Evolutionary conservation across 23 red algal species (phyloP), one percentile per base, ranked within the genome.

Genomic region (Gracilaria domingensis): DNA sequence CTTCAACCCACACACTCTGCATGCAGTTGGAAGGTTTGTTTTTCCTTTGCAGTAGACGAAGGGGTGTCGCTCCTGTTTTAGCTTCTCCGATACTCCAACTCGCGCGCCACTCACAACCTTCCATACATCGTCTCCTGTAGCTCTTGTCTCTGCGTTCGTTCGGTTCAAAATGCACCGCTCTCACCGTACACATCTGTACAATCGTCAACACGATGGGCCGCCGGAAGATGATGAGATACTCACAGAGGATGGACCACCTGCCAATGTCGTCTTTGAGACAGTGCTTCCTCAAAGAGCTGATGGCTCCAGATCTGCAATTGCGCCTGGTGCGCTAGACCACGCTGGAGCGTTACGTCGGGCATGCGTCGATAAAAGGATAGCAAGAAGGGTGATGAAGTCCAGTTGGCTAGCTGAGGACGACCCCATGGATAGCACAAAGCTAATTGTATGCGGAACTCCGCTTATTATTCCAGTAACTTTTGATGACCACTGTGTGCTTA

Each of bases 361-460:
- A 44, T 65, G 59, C 32, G 51, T 91, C 1, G 89, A 84, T 77
- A 56, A 80, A 64, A 53, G 53, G 18, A 50, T 96, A 34, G 86
- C 87, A 5, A 59, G n/a, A 8, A 72, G 82, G 5, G 84, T 71
- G 8, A 81, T 96, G 75, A 88, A 81, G 23, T 45, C 86, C 5
- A 57, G 87, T 18, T 91, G 77, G 86, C 40, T 91, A 32, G 66
- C 55, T 18, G 81, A 96, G 2, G 94, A 96, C 51, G 94, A 96
- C 59, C 66, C 94, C 14, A 66, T 86, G 57, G 94, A 87, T 55
- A 79, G 28, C 36, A 60, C 80, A 0, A 79, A 62, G 34, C 51
- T 96, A 9, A 81, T 62, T 42, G 26, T 96, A 4, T 90, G 87
- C 81, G 94, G 94, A 32, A 82, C 82, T 49, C 62, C 74, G 0